Conservation (phyloP, 257 asterid species). For the Phtheirospermum japonicum region DNA sequence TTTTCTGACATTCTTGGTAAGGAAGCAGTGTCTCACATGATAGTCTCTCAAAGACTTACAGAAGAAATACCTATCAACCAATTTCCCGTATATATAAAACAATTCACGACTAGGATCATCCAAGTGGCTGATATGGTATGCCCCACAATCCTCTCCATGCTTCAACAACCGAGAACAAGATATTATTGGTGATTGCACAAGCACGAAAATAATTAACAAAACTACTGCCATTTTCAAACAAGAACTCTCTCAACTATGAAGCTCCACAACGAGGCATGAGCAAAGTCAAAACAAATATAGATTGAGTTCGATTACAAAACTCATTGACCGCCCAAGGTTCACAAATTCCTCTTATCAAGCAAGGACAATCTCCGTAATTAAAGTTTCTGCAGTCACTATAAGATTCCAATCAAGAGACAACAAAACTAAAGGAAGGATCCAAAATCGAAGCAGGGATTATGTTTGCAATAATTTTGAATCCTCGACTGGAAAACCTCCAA, state of each 20-base stretch:
- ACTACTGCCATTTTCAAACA: constrained; percentile 41
- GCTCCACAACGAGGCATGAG: constrained; percentile 35
- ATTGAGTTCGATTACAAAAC: constrained; percentile 14
- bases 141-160: constrained; percentile 49
- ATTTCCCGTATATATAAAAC: constrained; percentile 57
- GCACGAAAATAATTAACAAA: constrained; percentile 37
- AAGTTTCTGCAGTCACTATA: constrained; percentile 6
- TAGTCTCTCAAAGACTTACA: constrained; percentile 50
- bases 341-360: constrained; percentile 26
- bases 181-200: constrained; percentile 41
- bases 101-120: constrained; percentile 40
- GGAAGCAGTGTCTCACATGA: constrained; percentile 44
- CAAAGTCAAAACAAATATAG: constrained; percentile 22
- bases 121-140: constrained; percentile 39
- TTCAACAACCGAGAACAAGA: constrained; percentile 46
- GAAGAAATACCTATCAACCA: constrained; percentile 57
- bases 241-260: constrained; percentile 32
- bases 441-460: constrained; percentile 14
- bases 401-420: constrained; percentile 11
- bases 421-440: background rate
- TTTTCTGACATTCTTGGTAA: constrained; percentile 31
- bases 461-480: constrained; percentile 16
- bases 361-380: constrained; percentile 22
- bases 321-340: constrained; percentile 18
- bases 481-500: background rate